Conservation (phyloP, 495 filamentous ascomycete species). For the Hypoxylon lenormandii region DNA sequence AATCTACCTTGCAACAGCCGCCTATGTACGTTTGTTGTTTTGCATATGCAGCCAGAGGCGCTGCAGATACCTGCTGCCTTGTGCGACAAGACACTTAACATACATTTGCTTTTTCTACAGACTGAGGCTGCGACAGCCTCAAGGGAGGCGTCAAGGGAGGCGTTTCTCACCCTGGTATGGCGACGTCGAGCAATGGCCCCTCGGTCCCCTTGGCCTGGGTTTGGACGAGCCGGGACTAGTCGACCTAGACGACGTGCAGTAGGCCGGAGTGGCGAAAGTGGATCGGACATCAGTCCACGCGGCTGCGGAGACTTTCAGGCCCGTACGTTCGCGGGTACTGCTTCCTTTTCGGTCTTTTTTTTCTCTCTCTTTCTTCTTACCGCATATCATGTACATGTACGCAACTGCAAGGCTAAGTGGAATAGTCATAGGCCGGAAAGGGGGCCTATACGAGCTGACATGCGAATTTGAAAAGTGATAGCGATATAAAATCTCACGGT, state of each 20-base stretch:
- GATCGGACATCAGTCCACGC: conserved; percentile 35
- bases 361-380: too few species aligned
- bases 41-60: conserved; percentile 32
- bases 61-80: neutral
- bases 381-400: conserved; percentile 11
- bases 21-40: conserved; percentile 1
- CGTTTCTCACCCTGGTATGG: neutral
- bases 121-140: too few species aligned
- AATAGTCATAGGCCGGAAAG: conserved; percentile 5
- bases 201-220: neutral
- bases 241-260: conserved; percentile 18
- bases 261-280: conserved; percentile 35
- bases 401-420: conserved; percentile 21
- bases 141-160: neutral
- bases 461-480: conserved; percentile 17
- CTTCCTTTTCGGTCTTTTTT: too few species aligned
- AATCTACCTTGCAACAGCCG: conserved; percentile 18
- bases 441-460: neutral
- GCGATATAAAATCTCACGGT: conserved; percentile 9
- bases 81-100: neutral
- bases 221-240: conserved; percentile 6
- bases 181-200: neutral
- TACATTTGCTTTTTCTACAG: too few species aligned
- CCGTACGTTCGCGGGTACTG: too few species aligned
- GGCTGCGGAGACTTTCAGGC: conserved; percentile 18